Base-by-base conservation (phyloP, 371 early-diverging fungal species). In the Mortierella sp. region DNA sequence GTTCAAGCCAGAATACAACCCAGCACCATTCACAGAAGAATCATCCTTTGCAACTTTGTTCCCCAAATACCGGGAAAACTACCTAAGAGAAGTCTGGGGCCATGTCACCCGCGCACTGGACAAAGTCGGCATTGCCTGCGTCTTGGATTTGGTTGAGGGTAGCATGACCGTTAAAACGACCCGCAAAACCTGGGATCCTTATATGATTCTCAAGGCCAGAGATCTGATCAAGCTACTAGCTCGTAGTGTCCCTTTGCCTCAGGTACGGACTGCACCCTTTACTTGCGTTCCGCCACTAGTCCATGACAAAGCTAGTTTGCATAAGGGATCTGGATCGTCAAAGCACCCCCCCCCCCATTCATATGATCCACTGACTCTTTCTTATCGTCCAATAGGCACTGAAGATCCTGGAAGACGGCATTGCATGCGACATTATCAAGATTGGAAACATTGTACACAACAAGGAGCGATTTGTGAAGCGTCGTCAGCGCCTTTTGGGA, bases 161-260 rank as follows among this genome's bases (percentile, higher is more conserved):
- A 90, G 92, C 67, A 98, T 99, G 95, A 94, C 96, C 1, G 98
- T 99, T 34, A 93, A 91, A 72, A 99, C 99, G 2, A 99, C 98
- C 0, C 87, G 93, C 68, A 96, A 98, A 79, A 96, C 99, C 30
- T 93, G 87, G 66, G 99, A 99, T 80, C 99, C 99, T 4, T 99
- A 96, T 83, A 86, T 93, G 30, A 94, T 99, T 61, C 80, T 99
- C 41, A 98, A 98, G 78, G 96, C 97, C 10, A 86, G 99, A 58
- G 99, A 99, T 80, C 71, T 99, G 68, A 94, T 99, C 78, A 97
- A 98, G 80, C 86, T 99, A 50, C 82, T 99, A 46, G 88, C 97
- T 16, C 89, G 99, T 71, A 95, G 96, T 82, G 98, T 99, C 0
- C 96, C 98, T 24, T 91, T 95, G 58, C 93, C 93, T 62, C 96